phyloP scores from a whole-genome alignment of 192 early-diverging fungal species.

The Coemansia guatemalensis region DNA sequence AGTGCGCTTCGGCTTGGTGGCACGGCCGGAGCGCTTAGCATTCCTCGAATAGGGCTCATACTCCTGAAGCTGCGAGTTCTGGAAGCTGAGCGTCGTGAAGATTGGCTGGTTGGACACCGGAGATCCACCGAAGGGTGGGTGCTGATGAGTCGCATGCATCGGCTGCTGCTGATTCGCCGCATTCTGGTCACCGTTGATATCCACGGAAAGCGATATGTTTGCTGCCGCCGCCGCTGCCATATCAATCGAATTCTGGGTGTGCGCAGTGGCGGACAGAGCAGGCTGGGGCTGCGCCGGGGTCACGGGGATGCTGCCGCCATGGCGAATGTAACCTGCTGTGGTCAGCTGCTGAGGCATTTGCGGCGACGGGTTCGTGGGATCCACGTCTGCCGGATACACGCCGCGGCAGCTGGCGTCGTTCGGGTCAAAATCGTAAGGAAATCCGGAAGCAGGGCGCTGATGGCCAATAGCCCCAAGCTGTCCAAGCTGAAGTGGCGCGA shows the following conservation, averaged over 20 bases:
- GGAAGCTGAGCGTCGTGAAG: slow-evolving; percentile 44
- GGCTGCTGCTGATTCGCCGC: slow-evolving; percentile 16
- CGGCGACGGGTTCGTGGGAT: slow-evolving; percentile 23
- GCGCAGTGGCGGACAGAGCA: slow-evolving; percentile 8
- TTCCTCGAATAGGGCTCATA: slow-evolving; percentile 47
- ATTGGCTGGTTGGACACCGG: slow-evolving; percentile 42
- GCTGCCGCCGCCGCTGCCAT: slow-evolving; percentile 34
- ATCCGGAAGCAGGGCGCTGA: slow-evolving; percentile 32
- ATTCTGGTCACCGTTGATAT: slow-evolving; percentile 32
- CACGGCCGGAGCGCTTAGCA: slow-evolving; percentile 35
- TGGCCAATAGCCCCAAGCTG: slow-evolving; percentile 42
- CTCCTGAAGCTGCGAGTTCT: slow-evolving; percentile 47
- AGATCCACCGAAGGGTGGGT: slow-evolving; percentile 45
- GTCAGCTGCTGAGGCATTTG: slow-evolving; percentile 37
- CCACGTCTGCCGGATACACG: slow-evolving; percentile 43
- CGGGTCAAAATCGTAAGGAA: slow-evolving; percentile 51
- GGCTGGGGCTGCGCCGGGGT: slow-evolving; percentile 17
- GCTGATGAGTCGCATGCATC: slow-evolving; percentile 27
- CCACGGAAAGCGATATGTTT: slow-evolving; percentile 37
- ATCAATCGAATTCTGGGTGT: slow-evolving; percentile 32
- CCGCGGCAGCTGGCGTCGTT: slow-evolving; percentile 43
- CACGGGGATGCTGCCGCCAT: slow-evolving; percentile 34
- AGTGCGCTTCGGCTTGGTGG: slow-evolving; percentile 54
- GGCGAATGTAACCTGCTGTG: slow-evolving; percentile 40
- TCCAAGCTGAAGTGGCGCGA: slow-evolving; percentile 47